Percentiles rank a stretch among this genome's conserved stretches.
Evolutionary conservation across 1,139 yeast genomes (phyloP).

Genomic region (Candida sp.): DNA sequence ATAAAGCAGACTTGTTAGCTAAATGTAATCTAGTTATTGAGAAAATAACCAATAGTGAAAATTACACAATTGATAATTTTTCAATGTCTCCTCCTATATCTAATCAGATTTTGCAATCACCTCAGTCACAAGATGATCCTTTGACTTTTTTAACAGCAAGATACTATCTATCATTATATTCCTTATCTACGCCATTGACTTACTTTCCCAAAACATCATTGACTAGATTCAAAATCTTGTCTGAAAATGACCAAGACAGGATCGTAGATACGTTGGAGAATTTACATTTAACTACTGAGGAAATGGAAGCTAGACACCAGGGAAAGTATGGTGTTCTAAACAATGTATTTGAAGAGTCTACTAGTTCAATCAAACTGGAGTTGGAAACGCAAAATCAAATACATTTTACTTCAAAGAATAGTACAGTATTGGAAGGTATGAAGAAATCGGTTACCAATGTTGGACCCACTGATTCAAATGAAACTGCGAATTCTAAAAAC

Average conservation of each 20-base stretch:
- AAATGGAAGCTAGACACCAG: conserved; percentile 36
- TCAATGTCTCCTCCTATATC: conserved; percentile 1
- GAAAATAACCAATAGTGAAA: neutral
- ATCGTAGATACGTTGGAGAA: conserved; percentile 18
- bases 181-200: conserved; percentile 48
- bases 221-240: conserved; percentile 39
- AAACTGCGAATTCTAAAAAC: neutral
- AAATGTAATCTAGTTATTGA: neutral
- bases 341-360: conserved; percentile 1
- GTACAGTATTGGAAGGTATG: conserved; percentile 1
- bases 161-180: conserved; percentile 51
- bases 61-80: neutral
- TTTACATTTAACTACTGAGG: conserved; percentile 25
- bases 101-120: neutral
- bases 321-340: conserved; percentile 28
- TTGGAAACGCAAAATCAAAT: neutral
- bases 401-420: neutral
- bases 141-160: conserved; percentile 15
- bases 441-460: neutral
- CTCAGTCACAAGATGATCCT: conserved; percentile 12
- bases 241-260: conserved; percentile 20
- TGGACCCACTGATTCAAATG: neutral
- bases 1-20: neutral
- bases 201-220: conserved; percentile 65
- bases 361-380: neutral